Evolutionary conservation across 1,284 basidiomycete species (phyloP).

Genomic region (Ceratobasidium sp.): DNA sequence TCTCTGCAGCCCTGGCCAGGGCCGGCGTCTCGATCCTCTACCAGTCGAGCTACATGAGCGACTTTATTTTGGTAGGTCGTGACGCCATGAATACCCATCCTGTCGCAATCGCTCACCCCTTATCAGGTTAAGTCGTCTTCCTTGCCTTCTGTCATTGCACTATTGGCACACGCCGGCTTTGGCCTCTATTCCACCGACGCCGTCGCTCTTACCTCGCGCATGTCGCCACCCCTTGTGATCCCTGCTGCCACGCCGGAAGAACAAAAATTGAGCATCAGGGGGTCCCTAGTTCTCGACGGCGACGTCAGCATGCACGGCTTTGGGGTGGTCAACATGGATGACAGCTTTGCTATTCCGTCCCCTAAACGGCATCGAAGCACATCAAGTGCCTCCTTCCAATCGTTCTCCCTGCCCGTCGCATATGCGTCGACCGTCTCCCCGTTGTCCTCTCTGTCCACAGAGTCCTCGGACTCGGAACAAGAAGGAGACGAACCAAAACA

Average conservation of each 20-base stretch:
- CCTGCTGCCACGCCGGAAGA: constrained; percentile 14
- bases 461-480: constrained; percentile 41
- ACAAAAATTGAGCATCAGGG: constrained; percentile 9
- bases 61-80: constrained; percentile 77
- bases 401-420: constrained; percentile 51
- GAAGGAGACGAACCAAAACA: constrained; percentile 37
- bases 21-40: constrained; percentile 87
- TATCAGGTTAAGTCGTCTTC: constrained; percentile 72
- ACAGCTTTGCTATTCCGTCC: constrained; percentile 26
- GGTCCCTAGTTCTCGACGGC: constrained; percentile 38
- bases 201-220: constrained; percentile 56
- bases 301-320: constrained; percentile 31
- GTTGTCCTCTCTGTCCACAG: constrained; percentile 37
- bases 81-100: constrained; percentile 31
- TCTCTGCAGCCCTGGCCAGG: constrained; percentile 79
- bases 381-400: constrained; percentile 28
- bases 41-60: constrained; percentile 85
- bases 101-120: constrained; percentile 36
- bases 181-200: constrained; percentile 71
- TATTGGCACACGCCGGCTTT: constrained; percentile 70
- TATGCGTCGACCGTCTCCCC: constrained; percentile 47
- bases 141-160: constrained; percentile 68
- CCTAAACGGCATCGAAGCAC: constrained; percentile 34
- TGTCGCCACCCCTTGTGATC: constrained; percentile 13
- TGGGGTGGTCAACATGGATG: constrained; percentile 28